Percentiles rank a stretch among this genome's conserved stretches.
phyloP scores from a whole-genome alignment of 2,329 filamentous ascomycete species.

The Aspergillus chevalieri region DNA sequence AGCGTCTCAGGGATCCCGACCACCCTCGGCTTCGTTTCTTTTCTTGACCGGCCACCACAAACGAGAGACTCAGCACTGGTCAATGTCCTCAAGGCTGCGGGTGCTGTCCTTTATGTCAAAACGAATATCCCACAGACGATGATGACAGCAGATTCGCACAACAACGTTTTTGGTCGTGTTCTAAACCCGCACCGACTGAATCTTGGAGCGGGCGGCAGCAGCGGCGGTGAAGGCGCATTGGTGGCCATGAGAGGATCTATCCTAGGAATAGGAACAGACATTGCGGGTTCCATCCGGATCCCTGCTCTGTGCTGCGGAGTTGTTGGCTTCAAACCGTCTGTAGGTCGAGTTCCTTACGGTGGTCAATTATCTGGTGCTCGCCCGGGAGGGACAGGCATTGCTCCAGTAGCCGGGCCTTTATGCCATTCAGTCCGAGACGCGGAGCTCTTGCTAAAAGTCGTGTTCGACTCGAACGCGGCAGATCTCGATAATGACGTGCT shows the following conservation, averaged over 20 bases:
- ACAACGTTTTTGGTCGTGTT: conserved; percentile 16
- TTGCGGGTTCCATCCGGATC: conserved; percentile 38
- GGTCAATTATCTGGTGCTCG: conserved; percentile 30
- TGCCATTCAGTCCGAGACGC: not conserved
- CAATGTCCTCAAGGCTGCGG: conserved; percentile 12
- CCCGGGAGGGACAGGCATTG: not conserved
- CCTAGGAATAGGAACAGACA: conserved; percentile 28
- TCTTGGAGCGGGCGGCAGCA: conserved; percentile 17
- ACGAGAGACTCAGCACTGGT: conserved; percentile 10
- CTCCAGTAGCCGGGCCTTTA: not conserved
- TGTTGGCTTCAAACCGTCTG: conserved; percentile 36
- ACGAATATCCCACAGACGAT: conserved; percentile 25
- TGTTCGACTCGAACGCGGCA: conserved; percentile 2
- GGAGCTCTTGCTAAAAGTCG: conserved; percentile 1
- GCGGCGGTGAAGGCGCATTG: conserved; percentile 27
- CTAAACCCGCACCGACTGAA: conserved; percentile 15
- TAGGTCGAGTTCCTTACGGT: conserved; percentile 28
- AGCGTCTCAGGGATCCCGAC: conserved; percentile 7
- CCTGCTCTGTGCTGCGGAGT: conserved; percentile 38
- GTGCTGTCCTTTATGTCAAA: conserved; percentile 22
- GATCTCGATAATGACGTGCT: not conserved
- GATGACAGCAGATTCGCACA: conserved; percentile 17
- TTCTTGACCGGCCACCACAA: not conserved
- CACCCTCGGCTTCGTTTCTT: conserved; percentile 11
- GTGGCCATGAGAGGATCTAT: conserved; percentile 26